Percentiles rank a stretch among this genome's conserved stretches.
phyloP scores from a whole-genome alignment of 1,284 basidiomycete genomes.

The Ustilago curta region DNA sequence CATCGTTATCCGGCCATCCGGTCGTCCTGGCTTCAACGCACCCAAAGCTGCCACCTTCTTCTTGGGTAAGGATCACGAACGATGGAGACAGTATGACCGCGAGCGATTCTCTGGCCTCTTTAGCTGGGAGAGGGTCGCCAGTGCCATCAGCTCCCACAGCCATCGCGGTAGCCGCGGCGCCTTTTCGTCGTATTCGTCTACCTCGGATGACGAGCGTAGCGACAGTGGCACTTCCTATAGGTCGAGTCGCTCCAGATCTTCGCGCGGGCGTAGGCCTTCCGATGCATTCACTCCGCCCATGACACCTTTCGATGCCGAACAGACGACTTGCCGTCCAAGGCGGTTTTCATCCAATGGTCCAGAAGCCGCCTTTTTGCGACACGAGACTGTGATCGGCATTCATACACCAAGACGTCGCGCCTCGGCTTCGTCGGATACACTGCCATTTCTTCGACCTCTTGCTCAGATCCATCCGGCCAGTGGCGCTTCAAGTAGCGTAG shows the following conservation, averaged over 20 bases:
- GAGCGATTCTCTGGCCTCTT: constrained; percentile 48
- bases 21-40: constrained; percentile 45
- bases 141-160: constrained; percentile 47
- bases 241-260: constrained; percentile 41
- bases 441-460: constrained; percentile 39
- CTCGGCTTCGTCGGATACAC: constrained; percentile 30
- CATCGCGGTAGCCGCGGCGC: constrained; percentile 36
- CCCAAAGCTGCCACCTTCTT: constrained; percentile 61
- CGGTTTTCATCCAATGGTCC: constrained; percentile 58
- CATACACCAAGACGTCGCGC: constrained; percentile 58
- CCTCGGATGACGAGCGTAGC: constrained; percentile 44
- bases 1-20: constrained; percentile 47
- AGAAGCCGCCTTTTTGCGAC: constrained; percentile 58
- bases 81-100: constrained; percentile 60
- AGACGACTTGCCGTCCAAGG: constrained; percentile 24
- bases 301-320: constrained; percentile 30
- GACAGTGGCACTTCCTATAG: constrained; percentile 40
- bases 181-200: constrained; percentile 37
- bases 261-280: constrained; percentile 35
- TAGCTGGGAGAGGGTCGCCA: constrained; percentile 44
- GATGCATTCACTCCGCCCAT: constrained; percentile 37
- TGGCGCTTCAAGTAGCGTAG: constrained; percentile 22
- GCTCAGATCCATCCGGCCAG: constrained; percentile 52
- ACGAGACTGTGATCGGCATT: constrained; percentile 64
- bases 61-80: constrained; percentile 65